Conservation (phyloP, 2,329 filamentous ascomycete genomes). For the Penicillium sp. region DNA sequence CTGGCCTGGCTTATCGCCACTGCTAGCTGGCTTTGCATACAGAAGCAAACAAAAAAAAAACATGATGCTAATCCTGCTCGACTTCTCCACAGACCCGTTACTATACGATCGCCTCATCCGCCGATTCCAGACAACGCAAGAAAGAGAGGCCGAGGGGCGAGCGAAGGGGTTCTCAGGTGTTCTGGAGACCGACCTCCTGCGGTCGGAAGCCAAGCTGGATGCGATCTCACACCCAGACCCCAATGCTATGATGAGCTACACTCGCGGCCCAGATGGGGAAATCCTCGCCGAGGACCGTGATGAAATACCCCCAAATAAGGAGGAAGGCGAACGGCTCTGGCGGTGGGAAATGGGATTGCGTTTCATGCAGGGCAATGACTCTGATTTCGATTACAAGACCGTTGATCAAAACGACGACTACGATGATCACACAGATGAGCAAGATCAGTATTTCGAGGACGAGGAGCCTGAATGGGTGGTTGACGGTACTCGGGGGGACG, state of each 20-base stretch:
- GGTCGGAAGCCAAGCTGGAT: conserved; percentile 72
- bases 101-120: conserved; percentile 80
- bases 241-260: conserved; percentile 52
- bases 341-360: conserved; percentile 67
- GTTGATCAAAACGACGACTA: conserved; percentile 73
- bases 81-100: conserved; percentile 61
- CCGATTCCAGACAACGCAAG: conserved; percentile 69
- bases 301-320: conserved; percentile 58
- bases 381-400: conserved; percentile 71
- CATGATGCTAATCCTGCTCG: conserved; percentile 29
- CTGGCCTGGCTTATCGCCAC: background rate
- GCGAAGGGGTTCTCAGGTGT: conserved; percentile 75
- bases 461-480: conserved; percentile 69
- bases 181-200: conserved; percentile 72
- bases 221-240: conserved; percentile 58
- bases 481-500: conserved; percentile 43
- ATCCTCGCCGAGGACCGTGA: conserved; percentile 60
- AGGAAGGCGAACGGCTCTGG: conserved; percentile 70
- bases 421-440: conserved; percentile 63
- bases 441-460: conserved; percentile 78
- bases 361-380: conserved; percentile 72
- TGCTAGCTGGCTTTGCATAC: conserved; percentile 13
- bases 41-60: conserved; percentile 9
- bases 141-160: conserved; percentile 71
- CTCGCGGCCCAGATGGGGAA: conserved; percentile 53